phyloP scores from a whole-genome alignment of 2,329 filamentous ascomycete genomes.

The Curvularia eragrostidis region DNA sequence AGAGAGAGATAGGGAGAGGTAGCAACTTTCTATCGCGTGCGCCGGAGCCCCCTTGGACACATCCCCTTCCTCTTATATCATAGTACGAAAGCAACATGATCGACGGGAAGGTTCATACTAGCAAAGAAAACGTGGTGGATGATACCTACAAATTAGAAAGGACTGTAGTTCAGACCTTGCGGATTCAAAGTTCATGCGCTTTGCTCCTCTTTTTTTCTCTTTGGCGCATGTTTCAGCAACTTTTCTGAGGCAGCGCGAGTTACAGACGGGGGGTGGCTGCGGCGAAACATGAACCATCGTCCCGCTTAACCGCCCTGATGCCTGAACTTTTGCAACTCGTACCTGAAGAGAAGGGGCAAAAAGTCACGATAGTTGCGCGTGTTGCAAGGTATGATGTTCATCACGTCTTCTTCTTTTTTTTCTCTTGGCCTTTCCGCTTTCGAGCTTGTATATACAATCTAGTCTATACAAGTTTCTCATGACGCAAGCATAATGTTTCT shows the following conservation, averaged over 20 bases:
- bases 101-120: not conserved
- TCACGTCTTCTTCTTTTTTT: not conserved
- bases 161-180: not conserved
- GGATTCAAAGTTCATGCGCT: not conserved
- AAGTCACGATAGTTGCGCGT: too few species aligned
- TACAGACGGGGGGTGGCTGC: not conserved
- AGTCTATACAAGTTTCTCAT: not conserved
- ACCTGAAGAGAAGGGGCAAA: too few species aligned
- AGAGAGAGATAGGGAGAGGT: too few species aligned
- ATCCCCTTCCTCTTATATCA: not conserved
- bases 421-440: not conserved
- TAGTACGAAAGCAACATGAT: not conserved
- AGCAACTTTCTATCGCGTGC: too few species aligned
- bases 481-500: not conserved
- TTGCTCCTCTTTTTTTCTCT: too few species aligned
- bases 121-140: too few species aligned
- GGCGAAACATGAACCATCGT: not conserved
- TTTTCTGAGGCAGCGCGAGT: not conserved
- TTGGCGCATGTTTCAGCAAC: not conserved
- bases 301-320: too few species aligned
- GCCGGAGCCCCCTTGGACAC: too few species aligned
- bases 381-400: not conserved
- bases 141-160: not conserved
- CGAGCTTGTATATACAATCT: not conserved
- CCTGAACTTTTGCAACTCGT: too few species aligned